Base-by-base conservation (phyloP, 208 protist species). In the Crithidia fasciculata region DNA sequence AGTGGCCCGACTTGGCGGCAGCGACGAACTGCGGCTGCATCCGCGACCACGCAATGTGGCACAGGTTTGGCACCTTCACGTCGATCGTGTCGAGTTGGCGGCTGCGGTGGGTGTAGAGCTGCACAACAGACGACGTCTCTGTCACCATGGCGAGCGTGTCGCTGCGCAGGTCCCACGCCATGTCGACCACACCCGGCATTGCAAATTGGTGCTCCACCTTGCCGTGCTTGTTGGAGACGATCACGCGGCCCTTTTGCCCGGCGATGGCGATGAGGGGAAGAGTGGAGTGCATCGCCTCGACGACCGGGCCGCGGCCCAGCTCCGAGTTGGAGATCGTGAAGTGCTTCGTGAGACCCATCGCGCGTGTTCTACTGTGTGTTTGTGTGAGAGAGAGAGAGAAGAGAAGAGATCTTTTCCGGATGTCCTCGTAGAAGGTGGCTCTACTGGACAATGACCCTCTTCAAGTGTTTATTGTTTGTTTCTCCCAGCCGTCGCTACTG, bases 91-190 rank as follows among this genome's bases (percentile, higher is more conserved):
- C 87, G 0, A 84, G 53, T 50, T 92, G 84, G 16, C 80, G 72
- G 2, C 85, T 90, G 55, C 87, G 80, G 37, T 87, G 64, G 40
- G 93, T 89, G 82, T 91, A 98, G 37, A 99, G 66, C 12, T 89
- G 82, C 4, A 99, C 75, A 15, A 78, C 75, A 39, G 76, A 74
- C 0, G 80, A 88, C 12, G 76, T 72, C 36, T 86, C 58, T 37
- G 95, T 93, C 58, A 98, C 81, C 44, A 99, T 62, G 15, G 95
- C 97, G 8, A 99, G 76, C 4, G 85, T 83, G 62, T 98, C 94
- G n/a, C 82, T 73, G 75, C 49, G 86, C 49, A 40, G 60, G 71
- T 99, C 96, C 97, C 97, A 99, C 39, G 86, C 86, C 67, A 99
- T 79, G 37, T 83, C 70, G 10, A 95, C 62, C n/a, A 93, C 88